Evolutionary conservation across 1,284 basidiomycete genomes (phyloP).

Genomic region (Microbotryum scabiosae): DNA sequence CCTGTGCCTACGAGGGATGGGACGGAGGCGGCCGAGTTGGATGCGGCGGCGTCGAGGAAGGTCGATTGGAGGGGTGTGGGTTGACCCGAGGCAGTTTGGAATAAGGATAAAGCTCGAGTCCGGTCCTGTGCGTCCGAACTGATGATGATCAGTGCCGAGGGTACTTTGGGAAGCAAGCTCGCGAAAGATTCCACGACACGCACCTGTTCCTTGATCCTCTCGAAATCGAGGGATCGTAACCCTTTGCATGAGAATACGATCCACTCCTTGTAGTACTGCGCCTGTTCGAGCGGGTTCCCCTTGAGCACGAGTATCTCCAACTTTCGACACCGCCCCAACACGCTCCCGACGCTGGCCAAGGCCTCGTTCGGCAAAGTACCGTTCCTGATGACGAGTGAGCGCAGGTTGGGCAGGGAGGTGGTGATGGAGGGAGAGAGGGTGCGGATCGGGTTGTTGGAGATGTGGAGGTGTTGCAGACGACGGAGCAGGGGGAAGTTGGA

Average conservation of each 20-base stretch:
- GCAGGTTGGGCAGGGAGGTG: conserved; percentile 73
- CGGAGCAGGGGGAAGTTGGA: conserved; percentile 76
- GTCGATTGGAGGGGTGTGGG: conserved; percentile 73
- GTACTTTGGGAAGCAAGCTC: not conserved
- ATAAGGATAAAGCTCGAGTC: conserved; percentile 59
- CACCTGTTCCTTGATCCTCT: conserved; percentile 91
- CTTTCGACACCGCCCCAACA: conserved; percentile 65
- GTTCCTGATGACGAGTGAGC: conserved; percentile 61
- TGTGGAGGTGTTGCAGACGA: conserved; percentile 66
- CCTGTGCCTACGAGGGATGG: conserved; percentile 34
- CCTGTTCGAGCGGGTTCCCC: conserved; percentile 85
- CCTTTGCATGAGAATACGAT: conserved; percentile 46
- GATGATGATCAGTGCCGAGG: no score
- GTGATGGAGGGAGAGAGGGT: conserved; percentile 70
- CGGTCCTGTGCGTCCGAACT: conserved; percentile 53
- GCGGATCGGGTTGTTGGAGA: conserved; percentile 80
- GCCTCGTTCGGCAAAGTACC: conserved; percentile 51
- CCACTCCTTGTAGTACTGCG: conserved; percentile 96
- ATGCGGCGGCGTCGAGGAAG: conserved; percentile 58
- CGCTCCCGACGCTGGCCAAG: conserved; percentile 65
- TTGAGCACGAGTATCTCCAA: conserved; percentile 75
- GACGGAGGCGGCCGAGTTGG: conserved; percentile 55
- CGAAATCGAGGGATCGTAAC: conserved; percentile 91
- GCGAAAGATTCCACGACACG: conserved; percentile 35
- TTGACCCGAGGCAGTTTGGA: conserved; percentile 59